Conservation (phyloP, 208 protist genomes). For the Wallacemonas rigidus region DNA sequence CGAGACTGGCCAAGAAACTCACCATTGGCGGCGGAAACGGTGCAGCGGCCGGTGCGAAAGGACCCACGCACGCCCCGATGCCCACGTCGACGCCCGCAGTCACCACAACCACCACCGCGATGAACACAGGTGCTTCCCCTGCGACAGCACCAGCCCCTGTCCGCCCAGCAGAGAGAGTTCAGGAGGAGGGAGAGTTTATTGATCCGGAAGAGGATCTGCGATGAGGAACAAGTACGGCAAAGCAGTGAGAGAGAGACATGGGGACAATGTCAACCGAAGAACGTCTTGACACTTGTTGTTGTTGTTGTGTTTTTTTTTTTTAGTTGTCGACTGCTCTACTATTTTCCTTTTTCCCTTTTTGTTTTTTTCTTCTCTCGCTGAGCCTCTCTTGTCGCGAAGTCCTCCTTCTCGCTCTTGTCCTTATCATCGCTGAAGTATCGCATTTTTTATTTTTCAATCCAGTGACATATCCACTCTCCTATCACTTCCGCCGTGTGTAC, state of each 20-base stretch:
- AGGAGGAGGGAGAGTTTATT: constrained; percentile 18
- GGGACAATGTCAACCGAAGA: not conserved
- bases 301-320: constrained; percentile 19
- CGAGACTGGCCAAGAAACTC: constrained; percentile 67
- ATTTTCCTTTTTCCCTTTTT: not conserved
- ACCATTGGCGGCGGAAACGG: constrained; percentile 29
- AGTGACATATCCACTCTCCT: too few species aligned
- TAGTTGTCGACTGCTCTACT: not conserved
- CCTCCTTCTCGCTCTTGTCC: too few species aligned
- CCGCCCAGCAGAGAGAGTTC: not conserved
- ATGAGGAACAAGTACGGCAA: constrained; percentile 5
- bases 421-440: too few species aligned
- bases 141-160: too few species aligned
- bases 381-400: too few species aligned
- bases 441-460: too few species aligned
- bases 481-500: too few species aligned
- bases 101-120: not conserved
- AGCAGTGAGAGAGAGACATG: constrained; percentile 18
- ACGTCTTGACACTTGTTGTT: not conserved
- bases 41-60: not conserved
- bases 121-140: not conserved
- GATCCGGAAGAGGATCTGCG: constrained; percentile 32
- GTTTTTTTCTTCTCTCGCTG: constrained; percentile 14
- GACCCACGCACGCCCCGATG: not conserved
- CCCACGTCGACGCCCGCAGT: not conserved